These are phyloP conservation scores for Lachancea lanzarotensis DNA, from an alignment of 805 yeast species.

Conservation along the genomic window DNA sequence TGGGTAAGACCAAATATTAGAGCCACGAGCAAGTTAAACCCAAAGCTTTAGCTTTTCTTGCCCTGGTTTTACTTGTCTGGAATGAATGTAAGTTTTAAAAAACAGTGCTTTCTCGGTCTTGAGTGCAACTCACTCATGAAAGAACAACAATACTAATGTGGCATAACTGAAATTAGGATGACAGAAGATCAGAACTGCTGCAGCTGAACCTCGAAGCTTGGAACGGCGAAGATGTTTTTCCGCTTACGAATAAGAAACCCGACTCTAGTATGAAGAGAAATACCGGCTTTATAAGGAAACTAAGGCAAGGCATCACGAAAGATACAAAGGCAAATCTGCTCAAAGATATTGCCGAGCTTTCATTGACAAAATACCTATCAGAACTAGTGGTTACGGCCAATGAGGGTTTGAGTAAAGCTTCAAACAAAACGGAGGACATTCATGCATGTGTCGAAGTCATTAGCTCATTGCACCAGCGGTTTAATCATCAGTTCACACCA, in stretches of 20 bases:
- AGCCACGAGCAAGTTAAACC: not conserved
- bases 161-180: slow-evolving; percentile 12
- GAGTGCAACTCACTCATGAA: too few relatives aligned
- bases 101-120: too few relatives aligned
- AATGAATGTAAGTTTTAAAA: slow-evolving; percentile 1
- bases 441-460: slow-evolving; percentile 59
- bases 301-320: slow-evolving; percentile 49
- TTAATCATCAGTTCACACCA: slow-evolving; percentile 47
- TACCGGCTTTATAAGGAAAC: slow-evolving; percentile 67
- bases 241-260: slow-evolving; percentile 32
- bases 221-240: slow-evolving; percentile 40
- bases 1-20: not conserved
- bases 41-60: not conserved
- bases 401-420: slow-evolving; percentile 50
- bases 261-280: slow-evolving; percentile 81
- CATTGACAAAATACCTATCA: slow-evolving; percentile 66
- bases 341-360: slow-evolving; percentile 54
- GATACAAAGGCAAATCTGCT: slow-evolving; percentile 45
- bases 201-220: slow-evolving; percentile 45
- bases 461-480: slow-evolving; percentile 73
- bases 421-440: slow-evolving; percentile 51
- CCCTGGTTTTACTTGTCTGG: not conserved
- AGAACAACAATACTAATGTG: not conserved
- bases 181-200: slow-evolving; percentile 27
- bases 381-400: slow-evolving; percentile 58